phyloP scores from a whole-genome alignment of 495 filamentous ascomycete genomes.

The Schizothecium vesticola region DNA sequence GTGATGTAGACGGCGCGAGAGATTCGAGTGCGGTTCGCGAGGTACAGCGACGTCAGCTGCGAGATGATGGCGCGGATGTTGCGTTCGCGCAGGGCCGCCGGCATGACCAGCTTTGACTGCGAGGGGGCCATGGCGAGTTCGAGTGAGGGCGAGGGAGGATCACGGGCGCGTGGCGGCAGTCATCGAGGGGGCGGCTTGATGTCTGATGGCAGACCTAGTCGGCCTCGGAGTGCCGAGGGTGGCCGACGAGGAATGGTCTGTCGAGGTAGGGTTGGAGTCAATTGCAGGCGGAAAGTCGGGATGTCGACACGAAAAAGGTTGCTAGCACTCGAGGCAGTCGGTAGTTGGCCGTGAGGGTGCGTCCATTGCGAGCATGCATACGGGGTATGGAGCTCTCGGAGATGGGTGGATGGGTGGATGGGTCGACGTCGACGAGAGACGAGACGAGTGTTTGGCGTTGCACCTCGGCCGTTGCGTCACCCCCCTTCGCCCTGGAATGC shows the following conservation, averaged over 20 bases:
- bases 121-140: slow-evolving; percentile 56
- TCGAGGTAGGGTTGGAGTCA: neutral
- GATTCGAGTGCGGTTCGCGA: slow-evolving; percentile 79
- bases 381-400: neutral
- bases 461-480: slow-evolving; percentile 35
- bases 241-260: neutral
- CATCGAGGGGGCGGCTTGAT: slow-evolving; percentile 11
- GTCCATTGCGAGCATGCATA: neutral
- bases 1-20: slow-evolving; percentile 88
- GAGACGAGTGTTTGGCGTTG: neutral
- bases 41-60: slow-evolving; percentile 69
- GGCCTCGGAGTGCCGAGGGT: neutral
- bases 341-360: neutral
- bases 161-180: slow-evolving; percentile 10
- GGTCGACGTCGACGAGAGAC: neutral
- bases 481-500: slow-evolving; percentile 23
- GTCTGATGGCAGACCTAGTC: neutral
- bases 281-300: neutral
- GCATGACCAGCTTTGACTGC: slow-evolving; percentile 68
- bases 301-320: neutral
- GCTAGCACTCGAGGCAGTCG: neutral
- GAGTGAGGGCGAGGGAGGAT: neutral
- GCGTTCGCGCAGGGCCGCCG: slow-evolving; percentile 51
- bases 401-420: neutral
- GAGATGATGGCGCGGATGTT: slow-evolving; percentile 70